These are phyloP conservation scores for Phalaenopsis hybrid DNA, from an alignment of 116 monocot genomes.

Conservation along the genomic window DNA sequence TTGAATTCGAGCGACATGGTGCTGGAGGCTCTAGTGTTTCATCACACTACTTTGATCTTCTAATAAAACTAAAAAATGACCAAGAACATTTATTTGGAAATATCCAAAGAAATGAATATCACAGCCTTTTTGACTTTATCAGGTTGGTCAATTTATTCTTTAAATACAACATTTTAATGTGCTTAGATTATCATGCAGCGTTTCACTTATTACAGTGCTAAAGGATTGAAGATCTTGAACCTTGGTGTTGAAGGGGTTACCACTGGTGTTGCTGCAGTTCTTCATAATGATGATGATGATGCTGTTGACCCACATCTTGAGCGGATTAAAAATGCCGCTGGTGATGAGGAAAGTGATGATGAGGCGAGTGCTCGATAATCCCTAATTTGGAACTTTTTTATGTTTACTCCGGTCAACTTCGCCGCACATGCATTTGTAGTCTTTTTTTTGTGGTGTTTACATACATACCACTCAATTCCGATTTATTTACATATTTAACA, in stretches of 20 bases:
- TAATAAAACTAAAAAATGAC: conserved; percentile 88
- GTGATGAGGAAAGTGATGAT: conserved; percentile 94
- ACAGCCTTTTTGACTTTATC: conserved; percentile 91
- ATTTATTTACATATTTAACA: too few relatives aligned
- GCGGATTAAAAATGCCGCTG: conserved; percentile 69
- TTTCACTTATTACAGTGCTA: conserved; percentile 41
- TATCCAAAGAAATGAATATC: conserved; percentile 96
- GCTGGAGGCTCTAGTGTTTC: conserved; percentile 92
- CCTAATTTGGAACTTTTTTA: conserved; percentile 1
- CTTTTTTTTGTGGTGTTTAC: too few relatives aligned
- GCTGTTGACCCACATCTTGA: conserved; percentile 97
- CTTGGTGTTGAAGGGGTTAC: conserved; percentile 61
- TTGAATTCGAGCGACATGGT: conserved; percentile 98
- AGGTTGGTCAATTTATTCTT: conserved; percentile 29
- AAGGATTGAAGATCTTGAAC: conserved; percentile 87
- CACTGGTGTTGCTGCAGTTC: conserved; percentile 66
- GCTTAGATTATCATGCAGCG: background rate
- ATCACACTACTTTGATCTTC: conserved; percentile 98
- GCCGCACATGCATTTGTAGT: background rate
- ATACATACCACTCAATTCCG: too few relatives aligned
- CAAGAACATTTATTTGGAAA: conserved; percentile 97
- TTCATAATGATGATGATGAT: conserved; percentile 68
- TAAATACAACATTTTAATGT: background rate
- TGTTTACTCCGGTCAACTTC: background rate
- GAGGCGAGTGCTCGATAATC: conserved; percentile 42